Conservation (phyloP, 306 rosid species). For the Cicer cuneatum region DNA sequence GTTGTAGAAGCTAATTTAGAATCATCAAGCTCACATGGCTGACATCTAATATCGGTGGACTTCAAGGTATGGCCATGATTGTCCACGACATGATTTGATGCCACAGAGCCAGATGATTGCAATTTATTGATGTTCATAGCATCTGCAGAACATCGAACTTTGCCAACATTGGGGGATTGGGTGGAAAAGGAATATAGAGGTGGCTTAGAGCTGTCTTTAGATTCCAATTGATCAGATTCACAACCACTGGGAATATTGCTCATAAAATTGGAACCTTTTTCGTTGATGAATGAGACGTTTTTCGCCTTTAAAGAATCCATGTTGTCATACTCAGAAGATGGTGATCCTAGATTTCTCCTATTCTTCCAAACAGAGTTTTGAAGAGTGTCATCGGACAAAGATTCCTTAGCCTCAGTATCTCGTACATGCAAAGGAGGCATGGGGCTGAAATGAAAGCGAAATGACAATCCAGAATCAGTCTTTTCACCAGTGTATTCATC, state of each 20-base stretch:
- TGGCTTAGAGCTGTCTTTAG: constrained; percentile 51
- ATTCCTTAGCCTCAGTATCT: constrained; percentile 45
- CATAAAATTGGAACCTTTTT: constrained; percentile 42
- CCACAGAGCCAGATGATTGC: constrained; percentile 47
- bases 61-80: constrained; percentile 48
- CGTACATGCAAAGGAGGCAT: constrained; percentile 49
- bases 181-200: constrained; percentile 42
- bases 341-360: constrained; percentile 45
- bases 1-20: constrained; percentile 52
- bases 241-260: constrained; percentile 39
- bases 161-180: constrained; percentile 40
- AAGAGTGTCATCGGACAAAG: constrained; percentile 42
- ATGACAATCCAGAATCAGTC: constrained; percentile 54
- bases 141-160: constrained; percentile 47
- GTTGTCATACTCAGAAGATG: constrained; percentile 46
- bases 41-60: constrained; percentile 44
- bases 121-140: constrained; percentile 50
- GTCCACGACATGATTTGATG: constrained; percentile 50
- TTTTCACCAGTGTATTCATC: constrained; percentile 40
- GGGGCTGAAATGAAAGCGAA: constrained; percentile 51
- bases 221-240: constrained; percentile 42
- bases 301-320: constrained; percentile 43
- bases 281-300: constrained; percentile 42
- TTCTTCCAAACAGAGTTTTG: constrained; percentile 37
- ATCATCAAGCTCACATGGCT: constrained; percentile 40